A percentile compares a stretch with the other conserved stretches of the same genome.
Conservation (phyloP, 208 protist species). For the Trypanosoma platydactyli region DNA sequence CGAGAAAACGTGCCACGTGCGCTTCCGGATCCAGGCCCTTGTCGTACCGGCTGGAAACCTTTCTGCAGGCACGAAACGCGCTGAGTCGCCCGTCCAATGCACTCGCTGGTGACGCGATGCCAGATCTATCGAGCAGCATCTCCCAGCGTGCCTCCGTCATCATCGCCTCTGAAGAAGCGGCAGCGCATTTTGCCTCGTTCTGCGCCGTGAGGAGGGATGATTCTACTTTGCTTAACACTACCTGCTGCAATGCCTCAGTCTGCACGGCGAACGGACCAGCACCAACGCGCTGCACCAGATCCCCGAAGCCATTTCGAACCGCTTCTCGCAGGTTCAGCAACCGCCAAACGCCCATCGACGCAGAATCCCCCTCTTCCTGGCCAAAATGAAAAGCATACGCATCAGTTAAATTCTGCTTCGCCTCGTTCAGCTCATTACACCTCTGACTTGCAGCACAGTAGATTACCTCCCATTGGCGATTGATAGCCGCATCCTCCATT, state of each 20-base stretch:
- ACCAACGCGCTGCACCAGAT: conserved; percentile 4
- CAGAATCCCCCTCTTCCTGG: conserved; percentile 6
- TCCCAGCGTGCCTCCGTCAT: neutral
- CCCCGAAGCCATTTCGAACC: neutral
- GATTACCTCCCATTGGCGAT: conserved; percentile 19
- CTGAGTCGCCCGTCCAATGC: neutral
- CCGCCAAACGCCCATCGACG: neutral
- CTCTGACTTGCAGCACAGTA: conserved; percentile 21
- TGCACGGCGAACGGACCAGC: conserved; percentile 18
- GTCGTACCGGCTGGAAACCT: conserved; percentile 16
- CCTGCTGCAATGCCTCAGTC: conserved; percentile 13
- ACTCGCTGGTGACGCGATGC: neutral
- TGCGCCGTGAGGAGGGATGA: too few relatives aligned
- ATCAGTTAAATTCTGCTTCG: conserved; percentile 6
- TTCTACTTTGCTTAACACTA: conserved; percentile 5
- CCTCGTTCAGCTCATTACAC: conserved; percentile 20
- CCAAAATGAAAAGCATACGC: conserved; percentile 20
- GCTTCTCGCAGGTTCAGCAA: conserved; percentile 5
- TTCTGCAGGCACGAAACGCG: conserved; percentile 5
- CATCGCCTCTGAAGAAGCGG: too few relatives aligned
- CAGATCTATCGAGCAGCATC: neutral
- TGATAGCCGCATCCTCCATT: conserved; percentile 9
- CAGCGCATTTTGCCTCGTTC: too few relatives aligned
- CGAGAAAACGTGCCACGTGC: conserved; percentile 19
- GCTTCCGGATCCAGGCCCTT: conserved; percentile 20